These are phyloP conservation scores for Aureobasidium sp. DNA, from an alignment of 2,329 filamentous ascomycete genomes.

Conservation along the genomic window DNA sequence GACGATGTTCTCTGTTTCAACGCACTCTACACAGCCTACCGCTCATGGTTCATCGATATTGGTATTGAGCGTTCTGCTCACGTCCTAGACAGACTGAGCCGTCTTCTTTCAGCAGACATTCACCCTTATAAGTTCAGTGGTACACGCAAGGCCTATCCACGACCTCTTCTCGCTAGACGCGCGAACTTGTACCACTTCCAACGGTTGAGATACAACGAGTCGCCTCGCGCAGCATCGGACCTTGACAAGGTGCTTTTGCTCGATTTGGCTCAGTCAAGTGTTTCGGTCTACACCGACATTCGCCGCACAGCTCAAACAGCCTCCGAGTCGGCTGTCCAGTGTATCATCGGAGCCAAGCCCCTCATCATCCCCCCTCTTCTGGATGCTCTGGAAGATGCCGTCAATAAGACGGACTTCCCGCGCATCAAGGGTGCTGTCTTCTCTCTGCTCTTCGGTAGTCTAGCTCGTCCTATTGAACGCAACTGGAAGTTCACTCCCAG, in stretches of 20 bases:
- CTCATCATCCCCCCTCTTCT: slow-evolving; percentile 86
- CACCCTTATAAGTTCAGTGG: slow-evolving; percentile 93
- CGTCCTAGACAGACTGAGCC: slow-evolving; percentile 76
- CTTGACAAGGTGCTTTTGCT: slow-evolving; percentile 77
- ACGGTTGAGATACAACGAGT: slow-evolving; percentile 87
- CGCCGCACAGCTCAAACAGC: slow-evolving; percentile 88
- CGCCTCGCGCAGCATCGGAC: slow-evolving; percentile 79
- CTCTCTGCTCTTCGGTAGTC: slow-evolving; percentile 77
- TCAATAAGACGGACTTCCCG: slow-evolving; percentile 74
- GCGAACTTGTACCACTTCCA: slow-evolving; percentile 93
- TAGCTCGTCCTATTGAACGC: slow-evolving; percentile 77
- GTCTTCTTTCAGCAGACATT: slow-evolving; percentile 78
- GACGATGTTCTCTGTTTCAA: slow-evolving; percentile 97
- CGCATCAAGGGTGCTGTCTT: slow-evolving; percentile 94
- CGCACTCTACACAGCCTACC: slow-evolving; percentile 81
- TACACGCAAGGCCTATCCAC: slow-evolving; percentile 82
- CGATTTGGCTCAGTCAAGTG: slow-evolving; percentile 80
- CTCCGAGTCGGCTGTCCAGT: slow-evolving; percentile 87
- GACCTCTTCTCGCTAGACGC: slow-evolving; percentile 82
- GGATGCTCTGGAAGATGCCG: slow-evolving; percentile 65
- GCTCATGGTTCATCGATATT: slow-evolving; percentile 95
- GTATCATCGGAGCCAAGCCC: slow-evolving; percentile 76
- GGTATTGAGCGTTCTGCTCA: slow-evolving; percentile 94
- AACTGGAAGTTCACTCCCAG: slow-evolving; percentile 94
- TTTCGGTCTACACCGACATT: slow-evolving; percentile 90